Base-by-base conservation (phyloP, 2,329 filamentous ascomycete species). In the Teratosphaeria epicoccoides region DNA sequence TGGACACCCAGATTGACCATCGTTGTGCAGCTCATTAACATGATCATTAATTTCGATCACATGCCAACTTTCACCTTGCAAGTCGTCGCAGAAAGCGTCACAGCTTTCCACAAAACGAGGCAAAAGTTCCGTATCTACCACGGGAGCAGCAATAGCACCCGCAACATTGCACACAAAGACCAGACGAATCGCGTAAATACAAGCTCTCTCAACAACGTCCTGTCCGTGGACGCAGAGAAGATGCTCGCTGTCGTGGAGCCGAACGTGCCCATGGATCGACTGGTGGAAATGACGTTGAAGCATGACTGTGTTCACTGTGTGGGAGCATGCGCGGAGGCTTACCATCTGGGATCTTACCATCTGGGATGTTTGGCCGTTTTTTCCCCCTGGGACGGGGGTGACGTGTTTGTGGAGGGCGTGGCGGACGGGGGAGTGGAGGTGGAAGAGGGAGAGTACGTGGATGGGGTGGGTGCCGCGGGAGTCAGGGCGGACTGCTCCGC, bases 211-310 rank as follows among this genome's bases (percentile, higher is more conserved):
- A 71, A 71, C 25, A 63, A 75, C 59, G 71, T 79, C 1, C 55
- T 79, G 4, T 56, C 63, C 7, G 68, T 79, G 44, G 66, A 77
- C 57, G 56, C 58, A 7, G 53, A 65, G 14, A 65, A 61, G 5
- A 73, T 71, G 54, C 75, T 70, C 12, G 72, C 70, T 46, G 59
- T 80, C 0, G 82, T 85, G 0, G 82, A 87, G 61, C 82, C 83
- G 0, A 87, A 86, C 57, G 82, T 87, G 3, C 73, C 81, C 0
- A 86, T 87, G 82, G 82, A 84, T 53, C 69, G 69, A 0, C 71
- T 87, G 1, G 76, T 85, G 0, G 73, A 77, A 49, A 78, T 75
- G 1, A 81, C 81, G 0, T 59, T 82, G 46, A 64, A 68, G 5
- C 62, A 79, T 46, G 76, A 77, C 0, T 68, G 86, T 0, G 66